phyloP scores from a whole-genome alignment of 202 grass and related monocot genomes.

The Carex sylvatica region DNA sequence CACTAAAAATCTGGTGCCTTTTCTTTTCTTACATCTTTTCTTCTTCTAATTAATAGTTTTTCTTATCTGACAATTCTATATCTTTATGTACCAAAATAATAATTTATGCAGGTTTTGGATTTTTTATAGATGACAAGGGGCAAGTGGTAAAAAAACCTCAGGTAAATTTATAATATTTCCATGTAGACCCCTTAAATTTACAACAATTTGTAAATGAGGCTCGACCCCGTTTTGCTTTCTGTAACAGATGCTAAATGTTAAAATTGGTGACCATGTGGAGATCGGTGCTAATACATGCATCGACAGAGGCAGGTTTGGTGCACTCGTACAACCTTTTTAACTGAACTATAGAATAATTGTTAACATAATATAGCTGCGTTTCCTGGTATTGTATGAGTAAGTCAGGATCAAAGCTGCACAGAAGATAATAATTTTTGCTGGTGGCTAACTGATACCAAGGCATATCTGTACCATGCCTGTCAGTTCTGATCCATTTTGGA shows the following conservation, averaged over 20 bases:
- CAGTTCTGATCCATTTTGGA: not conserved
- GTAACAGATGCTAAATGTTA: conserved; percentile 51
- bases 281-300: conserved; percentile 91
- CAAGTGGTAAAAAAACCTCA: conserved; percentile 76
- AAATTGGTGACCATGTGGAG: conserved; percentile 78
- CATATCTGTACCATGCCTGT: not conserved
- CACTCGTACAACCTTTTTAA: not conserved
- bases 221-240: not conserved
- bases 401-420: not conserved
- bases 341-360: not conserved
- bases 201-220: not conserved
- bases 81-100: not conserved
- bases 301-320: conserved; percentile 79
- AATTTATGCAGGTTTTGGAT: conserved; percentile 66
- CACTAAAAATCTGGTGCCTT: not conserved
- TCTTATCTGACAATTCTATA: not conserved
- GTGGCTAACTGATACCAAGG: not conserved
- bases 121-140: conserved; percentile 72
- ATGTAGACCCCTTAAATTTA: not conserved
- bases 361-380: not conserved
- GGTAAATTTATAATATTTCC: conserved; percentile 27
- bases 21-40: not conserved
- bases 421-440: not conserved
- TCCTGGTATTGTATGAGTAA: not conserved
- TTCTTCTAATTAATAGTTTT: not conserved